A percentile compares a stretch with the other conserved stretches of the same genome.
These are phyloP conservation scores for Rhizophagus prolifer DNA, from an alignment of 192 early-diverging fungal genomes.

Conservation along the genomic window DNA sequence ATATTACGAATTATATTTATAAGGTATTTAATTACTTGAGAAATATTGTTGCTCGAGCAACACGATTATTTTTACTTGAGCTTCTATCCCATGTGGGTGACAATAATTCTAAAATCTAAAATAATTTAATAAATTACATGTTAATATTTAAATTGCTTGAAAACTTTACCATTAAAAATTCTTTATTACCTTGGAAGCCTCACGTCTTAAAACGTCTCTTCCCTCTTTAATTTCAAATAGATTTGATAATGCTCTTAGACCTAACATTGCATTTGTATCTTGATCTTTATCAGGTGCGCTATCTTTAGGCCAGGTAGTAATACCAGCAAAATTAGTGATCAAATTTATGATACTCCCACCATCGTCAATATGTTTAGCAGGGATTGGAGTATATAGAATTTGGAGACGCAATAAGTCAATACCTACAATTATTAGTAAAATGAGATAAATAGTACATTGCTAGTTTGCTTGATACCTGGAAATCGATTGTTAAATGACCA, in stretches of 20 bases:
- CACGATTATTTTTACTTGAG: slow-evolving; percentile 17
- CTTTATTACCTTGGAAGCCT: not conserved
- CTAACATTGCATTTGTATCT: slow-evolving; percentile 25
- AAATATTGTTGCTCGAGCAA: slow-evolving; percentile 16
- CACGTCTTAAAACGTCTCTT: not conserved
- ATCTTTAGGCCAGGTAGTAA: not conserved
- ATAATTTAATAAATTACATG: not conserved
- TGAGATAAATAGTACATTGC: not conserved
- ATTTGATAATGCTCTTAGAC: slow-evolving; percentile 17
- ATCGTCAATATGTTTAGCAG: slow-evolving; percentile 33
- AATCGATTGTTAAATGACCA: slow-evolving; percentile 78
- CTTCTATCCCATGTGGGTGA: slow-evolving; percentile 15
- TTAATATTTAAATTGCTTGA: not conserved
- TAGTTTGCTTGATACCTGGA: slow-evolving; percentile 63
- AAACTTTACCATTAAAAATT: not conserved
- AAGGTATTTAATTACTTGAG: slow-evolving; percentile 14
- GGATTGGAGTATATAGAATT: slow-evolving; percentile 51
- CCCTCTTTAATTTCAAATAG: slow-evolving; percentile 21
- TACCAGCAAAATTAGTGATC: not conserved
- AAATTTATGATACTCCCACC: slow-evolving; percentile 9
- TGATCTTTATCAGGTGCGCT: slow-evolving; percentile 8
- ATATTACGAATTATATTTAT: not conserved
- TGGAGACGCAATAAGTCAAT: slow-evolving; percentile 82
- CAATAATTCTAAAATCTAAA: slow-evolving; percentile 25
- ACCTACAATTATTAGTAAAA: slow-evolving; percentile 40